phyloP scores from a whole-genome alignment of 495 filamentous ascomycete genomes.

The Penicillium paradoxum region DNA sequence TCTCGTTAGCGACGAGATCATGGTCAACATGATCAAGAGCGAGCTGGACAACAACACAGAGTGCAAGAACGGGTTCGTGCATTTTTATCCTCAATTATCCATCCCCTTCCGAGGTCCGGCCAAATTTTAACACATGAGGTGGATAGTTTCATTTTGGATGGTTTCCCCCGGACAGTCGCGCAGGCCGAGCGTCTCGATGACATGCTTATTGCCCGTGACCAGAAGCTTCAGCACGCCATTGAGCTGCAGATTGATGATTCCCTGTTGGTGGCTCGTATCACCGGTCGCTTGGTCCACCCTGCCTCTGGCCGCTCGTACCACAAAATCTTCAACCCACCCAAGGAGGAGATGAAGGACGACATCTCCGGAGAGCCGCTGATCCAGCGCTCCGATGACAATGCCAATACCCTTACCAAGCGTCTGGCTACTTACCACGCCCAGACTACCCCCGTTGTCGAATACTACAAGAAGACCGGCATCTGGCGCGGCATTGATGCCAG shows the following conservation, averaged over 20 bases:
- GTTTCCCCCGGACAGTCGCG: slow-evolving; percentile 92
- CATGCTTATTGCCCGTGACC: slow-evolving; percentile 70
- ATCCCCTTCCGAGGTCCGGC: neutral
- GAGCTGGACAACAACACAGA: slow-evolving; percentile 90
- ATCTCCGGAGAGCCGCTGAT: slow-evolving; percentile 94
- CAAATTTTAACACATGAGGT: slow-evolving; percentile 14
- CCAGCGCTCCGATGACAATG: slow-evolving; percentile 96
- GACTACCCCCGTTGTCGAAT: slow-evolving; percentile 84
- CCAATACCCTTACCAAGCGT: slow-evolving; percentile 93
- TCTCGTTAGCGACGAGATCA: slow-evolving; percentile 97
- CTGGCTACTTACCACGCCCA: slow-evolving; percentile 90
- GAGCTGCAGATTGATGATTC: slow-evolving; percentile 96
- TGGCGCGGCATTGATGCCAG: slow-evolving; percentile 95
- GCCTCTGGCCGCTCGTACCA: slow-evolving; percentile 96
- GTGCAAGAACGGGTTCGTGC: slow-evolving; percentile 80
- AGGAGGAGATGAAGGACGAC: slow-evolving; percentile 90
- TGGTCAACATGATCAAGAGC: slow-evolving; percentile 98
- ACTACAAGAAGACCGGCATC: slow-evolving; percentile 96
- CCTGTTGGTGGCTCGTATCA: slow-evolving; percentile 92
- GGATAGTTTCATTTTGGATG: slow-evolving; percentile 92
- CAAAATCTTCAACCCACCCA: slow-evolving; percentile 98
- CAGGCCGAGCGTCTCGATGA: slow-evolving; percentile 91
- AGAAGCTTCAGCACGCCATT: slow-evolving; percentile 85
- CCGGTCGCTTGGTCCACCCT: slow-evolving; percentile 91
- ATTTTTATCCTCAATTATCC: neutral